phyloP scores from a whole-genome alignment of 2,329 filamentous ascomycete genomes.

The Fusarium redolens region DNA sequence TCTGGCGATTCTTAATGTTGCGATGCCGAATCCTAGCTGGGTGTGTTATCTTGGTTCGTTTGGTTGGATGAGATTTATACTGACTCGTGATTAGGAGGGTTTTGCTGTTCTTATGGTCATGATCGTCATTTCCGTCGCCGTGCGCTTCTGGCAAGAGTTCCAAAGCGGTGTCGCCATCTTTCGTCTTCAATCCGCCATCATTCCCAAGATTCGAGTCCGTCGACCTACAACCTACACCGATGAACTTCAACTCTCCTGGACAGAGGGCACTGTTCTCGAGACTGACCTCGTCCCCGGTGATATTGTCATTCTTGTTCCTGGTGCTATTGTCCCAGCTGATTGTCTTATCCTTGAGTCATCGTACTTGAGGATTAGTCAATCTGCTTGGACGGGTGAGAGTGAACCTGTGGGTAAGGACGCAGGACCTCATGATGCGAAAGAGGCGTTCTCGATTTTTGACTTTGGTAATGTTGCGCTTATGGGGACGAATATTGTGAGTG shows the following conservation, averaged over 20 bases:
- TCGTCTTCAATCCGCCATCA: neutral
- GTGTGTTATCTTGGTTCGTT: neutral
- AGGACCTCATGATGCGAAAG: neutral
- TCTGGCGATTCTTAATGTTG: neutral
- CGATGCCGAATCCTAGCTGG: slow-evolving; percentile 1
- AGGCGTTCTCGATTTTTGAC: neutral
- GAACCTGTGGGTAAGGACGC: neutral
- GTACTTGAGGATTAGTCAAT: neutral
- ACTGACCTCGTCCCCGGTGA: neutral
- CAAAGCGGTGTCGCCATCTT: neutral
- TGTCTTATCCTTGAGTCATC: neutral
- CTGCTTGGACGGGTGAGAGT: slow-evolving; percentile 5
- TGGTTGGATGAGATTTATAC: neutral
- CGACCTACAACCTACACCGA: neutral
- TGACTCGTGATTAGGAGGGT: neutral
- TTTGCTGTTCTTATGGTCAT: slow-evolving; percentile 2
- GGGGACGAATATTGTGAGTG: neutral
- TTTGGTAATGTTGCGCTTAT: neutral
- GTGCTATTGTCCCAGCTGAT: neutral
- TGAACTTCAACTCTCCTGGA: neutral
- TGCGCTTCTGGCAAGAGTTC: slow-evolving; percentile 6
- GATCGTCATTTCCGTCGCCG: neutral
- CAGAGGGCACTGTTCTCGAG: neutral
- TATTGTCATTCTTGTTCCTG: neutral
- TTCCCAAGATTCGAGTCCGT: neutral